Base-by-base conservation (phyloP, 1,284 basidiomycete genomes). In the Leccinum cinnamomeum region DNA sequence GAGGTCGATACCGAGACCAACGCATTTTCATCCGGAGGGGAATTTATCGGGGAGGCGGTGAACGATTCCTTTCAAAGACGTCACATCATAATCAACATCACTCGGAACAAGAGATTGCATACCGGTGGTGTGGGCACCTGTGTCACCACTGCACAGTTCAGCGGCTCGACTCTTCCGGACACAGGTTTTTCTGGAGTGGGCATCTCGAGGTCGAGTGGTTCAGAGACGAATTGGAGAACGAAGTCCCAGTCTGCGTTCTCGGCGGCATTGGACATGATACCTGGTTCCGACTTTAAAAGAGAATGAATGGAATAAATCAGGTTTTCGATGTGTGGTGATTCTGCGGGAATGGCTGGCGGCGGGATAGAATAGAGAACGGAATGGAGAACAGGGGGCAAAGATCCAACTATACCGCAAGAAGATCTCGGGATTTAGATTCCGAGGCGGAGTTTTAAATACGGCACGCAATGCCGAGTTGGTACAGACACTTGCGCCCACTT, bases 1-100 rank as follows among this genome's bases (percentile, higher is more conserved):
- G 89, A 89, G 20, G 90, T 92, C 14, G 90, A 91, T 48, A 92
- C 85, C 1, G 89, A 91, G 63, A 92, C 86, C 59, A 89, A 75
- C 6, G 78, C 71, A 58, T 75, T 76, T 37, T 76, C 78, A 69
- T 77, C 65, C 41, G 50, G 75, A 5, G 78, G 74, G 0, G 80
- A 74, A 50, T 79, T 72, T 18, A 74, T 69, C 6, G 84, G 83
- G 12, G 84, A 83, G 35, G 80, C 79, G 56, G 81, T 78, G 62
- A 81, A 78, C 1, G 85, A 86, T 63, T 78, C 77, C 84, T 86
- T 62, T 20, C 61, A 30, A 54, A 58, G 25, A 60, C 41, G 50
- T 57, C 16, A 23, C 20, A 48, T 58, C 11, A 62, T 56, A 30
- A 65, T 62, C 39, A 55, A 62, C 11, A 61, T 57, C 41, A 58